Evolutionary conservation across 2,329 filamentous ascomycete genomes (phyloP).

Genomic region (Colletotrichum phormii): DNA sequence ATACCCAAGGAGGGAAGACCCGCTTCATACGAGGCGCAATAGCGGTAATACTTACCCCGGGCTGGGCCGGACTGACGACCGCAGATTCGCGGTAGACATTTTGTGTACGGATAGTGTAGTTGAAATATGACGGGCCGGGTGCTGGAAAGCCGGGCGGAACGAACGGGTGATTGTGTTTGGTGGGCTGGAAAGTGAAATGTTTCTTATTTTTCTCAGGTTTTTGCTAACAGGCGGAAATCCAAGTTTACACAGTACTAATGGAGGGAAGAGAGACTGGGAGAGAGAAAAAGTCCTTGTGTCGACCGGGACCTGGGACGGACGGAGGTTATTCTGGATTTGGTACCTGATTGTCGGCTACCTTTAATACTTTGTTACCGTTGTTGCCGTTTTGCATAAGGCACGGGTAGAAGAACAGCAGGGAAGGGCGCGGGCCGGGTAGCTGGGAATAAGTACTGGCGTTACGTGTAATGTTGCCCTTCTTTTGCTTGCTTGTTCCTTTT

Average conservation of each 20-base stretch:
- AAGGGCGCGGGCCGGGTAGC: not conserved
- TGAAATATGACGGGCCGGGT: not conserved
- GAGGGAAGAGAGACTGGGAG: too few relatives aligned
- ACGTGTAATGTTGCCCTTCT: too few relatives aligned
- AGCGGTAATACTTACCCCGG: not conserved
- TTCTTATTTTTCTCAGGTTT: not conserved
- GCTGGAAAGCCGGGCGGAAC: too few relatives aligned
- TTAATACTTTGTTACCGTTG: not conserved
- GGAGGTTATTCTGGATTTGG: constrained; percentile 31
- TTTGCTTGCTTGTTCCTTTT: not conserved
- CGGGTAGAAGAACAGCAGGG: not conserved
- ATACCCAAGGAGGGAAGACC: not conserved
- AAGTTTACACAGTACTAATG: not conserved
- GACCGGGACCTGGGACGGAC: constrained; percentile 21
- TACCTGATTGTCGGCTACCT: constrained; percentile 31
- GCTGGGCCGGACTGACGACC: too few relatives aligned
- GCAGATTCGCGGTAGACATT: not conserved
- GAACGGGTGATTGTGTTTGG: too few relatives aligned
- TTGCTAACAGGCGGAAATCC: not conserved
- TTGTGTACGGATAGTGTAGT: not conserved
- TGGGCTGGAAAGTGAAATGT: not conserved
- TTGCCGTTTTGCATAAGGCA: not conserved
- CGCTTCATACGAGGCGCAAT: constrained; percentile 35
- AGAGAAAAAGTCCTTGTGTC: not conserved
- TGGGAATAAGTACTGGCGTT: not conserved